Evolutionary conservation across 1,139 yeast species (phyloP).

Genomic region (Candida sp.): DNA sequence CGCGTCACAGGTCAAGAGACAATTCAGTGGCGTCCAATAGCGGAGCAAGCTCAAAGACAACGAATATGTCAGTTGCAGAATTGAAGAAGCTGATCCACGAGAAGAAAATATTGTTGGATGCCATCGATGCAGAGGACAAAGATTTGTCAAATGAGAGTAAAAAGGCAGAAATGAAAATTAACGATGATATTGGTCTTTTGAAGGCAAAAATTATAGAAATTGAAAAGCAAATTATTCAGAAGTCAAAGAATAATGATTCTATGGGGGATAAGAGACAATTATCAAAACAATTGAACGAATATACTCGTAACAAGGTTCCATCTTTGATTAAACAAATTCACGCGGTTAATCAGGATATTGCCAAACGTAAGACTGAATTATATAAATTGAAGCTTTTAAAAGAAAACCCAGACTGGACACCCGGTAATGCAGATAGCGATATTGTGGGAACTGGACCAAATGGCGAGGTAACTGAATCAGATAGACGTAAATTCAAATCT

Average conservation of each 20-base stretch:
- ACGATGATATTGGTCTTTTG: conserved; percentile 57
- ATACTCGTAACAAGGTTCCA: conserved; percentile 68
- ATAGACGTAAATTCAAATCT: conserved; percentile 73
- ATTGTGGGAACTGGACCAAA: conserved; percentile 81
- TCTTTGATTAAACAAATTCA: conserved; percentile 59
- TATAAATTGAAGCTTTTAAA: conserved; percentile 52
- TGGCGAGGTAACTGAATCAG: conserved; percentile 80
- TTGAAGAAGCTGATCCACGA: conserved; percentile 65
- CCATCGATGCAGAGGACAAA: conserved; percentile 68
- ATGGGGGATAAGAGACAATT: conserved; percentile 41
- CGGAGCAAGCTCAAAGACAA: conserved; percentile 20
- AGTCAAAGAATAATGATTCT: conserved; percentile 25
- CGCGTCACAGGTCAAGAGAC: conserved; percentile 54
- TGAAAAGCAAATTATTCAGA: conserved; percentile 44
- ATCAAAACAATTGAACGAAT: conserved; percentile 46
- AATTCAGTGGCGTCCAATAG: conserved; percentile 14
- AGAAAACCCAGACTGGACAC: conserved; percentile 59
- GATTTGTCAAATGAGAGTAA: conserved; percentile 26
- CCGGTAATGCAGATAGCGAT: conserved; percentile 45
- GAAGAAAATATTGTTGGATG: conserved; percentile 66
- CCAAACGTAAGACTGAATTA: conserved; percentile 62
- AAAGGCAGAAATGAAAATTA: conserved; percentile 20
- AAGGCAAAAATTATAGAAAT: conserved; percentile 57
- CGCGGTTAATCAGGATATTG: conserved; percentile 62
- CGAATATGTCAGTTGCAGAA: conserved; percentile 40